These are phyloP conservation scores for Berberis vulgaris DNA, from an alignment of 164 flowering plant genomes.

Conservation along the genomic window DNA sequence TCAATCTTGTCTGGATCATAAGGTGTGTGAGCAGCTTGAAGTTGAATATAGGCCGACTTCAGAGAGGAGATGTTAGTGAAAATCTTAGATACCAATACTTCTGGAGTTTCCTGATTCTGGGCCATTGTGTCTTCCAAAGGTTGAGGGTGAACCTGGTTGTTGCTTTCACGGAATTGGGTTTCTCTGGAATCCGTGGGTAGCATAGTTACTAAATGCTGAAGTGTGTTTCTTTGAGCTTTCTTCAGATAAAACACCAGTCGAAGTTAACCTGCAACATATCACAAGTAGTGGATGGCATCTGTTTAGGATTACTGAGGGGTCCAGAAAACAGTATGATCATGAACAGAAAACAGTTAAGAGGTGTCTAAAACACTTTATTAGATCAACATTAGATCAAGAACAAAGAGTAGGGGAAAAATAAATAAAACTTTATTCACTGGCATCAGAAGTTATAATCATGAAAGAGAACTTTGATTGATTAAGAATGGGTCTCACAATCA, in stretches of 20 bases:
- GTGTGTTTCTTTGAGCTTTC: conserved; percentile 16
- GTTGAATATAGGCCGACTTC: conserved; percentile 87
- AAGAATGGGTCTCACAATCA: no score
- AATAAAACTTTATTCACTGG: no score
- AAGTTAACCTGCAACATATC: conserved; percentile 21
- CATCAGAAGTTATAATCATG: no score
- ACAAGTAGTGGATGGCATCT: conserved; percentile 4
- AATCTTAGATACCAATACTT: conserved; percentile 59
- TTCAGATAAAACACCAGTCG: conserved; percentile 17
- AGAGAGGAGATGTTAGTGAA: conserved; percentile 77
- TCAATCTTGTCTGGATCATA: conserved; percentile 93
- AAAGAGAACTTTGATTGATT: no score
- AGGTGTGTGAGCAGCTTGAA: conserved; percentile 92
- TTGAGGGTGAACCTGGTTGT: conserved; percentile 92
- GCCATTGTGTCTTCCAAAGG: conserved; percentile 80
- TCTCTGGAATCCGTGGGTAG: conserved; percentile 76
- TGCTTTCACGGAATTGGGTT: conserved; percentile 65
- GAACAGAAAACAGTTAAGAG: background rate
- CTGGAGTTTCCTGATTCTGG: conserved; percentile 70
- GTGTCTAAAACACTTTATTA: background rate
- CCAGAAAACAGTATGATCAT: background rate
- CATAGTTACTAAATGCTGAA: conserved; percentile 51
- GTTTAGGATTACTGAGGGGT: background rate
- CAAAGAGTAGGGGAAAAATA: no score
- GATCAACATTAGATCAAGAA: background rate